Evolutionary conservation across 306 rosid genomes (phyloP).

Genomic region (Sindora glabra): DNA sequence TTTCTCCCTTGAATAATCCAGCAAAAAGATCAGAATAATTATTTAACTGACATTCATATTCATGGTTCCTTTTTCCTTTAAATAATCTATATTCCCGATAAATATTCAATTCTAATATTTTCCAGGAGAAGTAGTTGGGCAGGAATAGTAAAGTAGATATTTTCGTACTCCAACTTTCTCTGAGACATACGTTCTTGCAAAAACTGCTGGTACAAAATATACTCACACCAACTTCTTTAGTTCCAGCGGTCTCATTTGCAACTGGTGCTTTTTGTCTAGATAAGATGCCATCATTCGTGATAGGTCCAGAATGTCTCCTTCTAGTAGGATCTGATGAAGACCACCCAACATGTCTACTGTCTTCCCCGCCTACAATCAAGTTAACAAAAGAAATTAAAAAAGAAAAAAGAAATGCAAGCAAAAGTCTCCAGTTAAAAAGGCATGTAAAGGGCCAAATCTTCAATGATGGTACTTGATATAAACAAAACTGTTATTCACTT

Average conservation of each 20-base stretch:
- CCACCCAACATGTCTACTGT: constrained; percentile 64
- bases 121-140: background rate
- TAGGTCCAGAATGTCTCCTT: constrained; percentile 74
- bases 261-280: constrained; percentile 68
- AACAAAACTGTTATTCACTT: no score
- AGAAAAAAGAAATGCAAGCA: no score
- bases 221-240: constrained; percentile 65
- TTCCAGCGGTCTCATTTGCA: constrained; percentile 43
- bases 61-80: background rate
- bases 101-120: background rate
- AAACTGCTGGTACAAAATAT: background rate
- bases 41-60: no score
- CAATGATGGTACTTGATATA: no score
- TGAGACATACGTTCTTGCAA: background rate
- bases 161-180: constrained; percentile 6
- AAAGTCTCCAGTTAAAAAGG: no score
- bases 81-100: background rate
- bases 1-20: background rate
- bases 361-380: constrained; percentile 65
- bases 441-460: no score
- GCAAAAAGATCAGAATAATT: no score
- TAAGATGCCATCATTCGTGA: constrained; percentile 46
- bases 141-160: background rate
- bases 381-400: constrained; percentile 4
- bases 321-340: constrained; percentile 66